These are phyloP conservation scores for Globisporangium lucens DNA, from an alignment of 352 stramenopile genomes.

Conservation along the genomic window DNA sequence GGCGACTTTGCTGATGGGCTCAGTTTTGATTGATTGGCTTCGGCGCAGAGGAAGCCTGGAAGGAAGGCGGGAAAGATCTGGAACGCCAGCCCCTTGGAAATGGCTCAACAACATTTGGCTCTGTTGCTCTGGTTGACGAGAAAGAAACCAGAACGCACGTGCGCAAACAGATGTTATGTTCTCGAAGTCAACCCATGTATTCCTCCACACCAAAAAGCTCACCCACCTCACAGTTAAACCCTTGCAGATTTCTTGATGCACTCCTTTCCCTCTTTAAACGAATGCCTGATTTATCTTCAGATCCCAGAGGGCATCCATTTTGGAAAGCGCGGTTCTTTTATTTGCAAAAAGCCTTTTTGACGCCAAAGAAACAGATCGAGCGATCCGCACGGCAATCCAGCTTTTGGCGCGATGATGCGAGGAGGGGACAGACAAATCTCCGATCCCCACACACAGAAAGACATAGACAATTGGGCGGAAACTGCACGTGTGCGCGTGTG, in stretches of 20 bases:
- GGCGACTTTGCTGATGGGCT: background rate
- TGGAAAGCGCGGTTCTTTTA: background rate
- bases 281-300: background rate
- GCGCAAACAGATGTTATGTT: background rate
- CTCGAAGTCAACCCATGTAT: constrained; percentile 4
- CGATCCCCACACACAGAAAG: background rate
- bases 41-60: background rate
- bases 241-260: background rate
- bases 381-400: background rate
- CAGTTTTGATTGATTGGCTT: background rate
- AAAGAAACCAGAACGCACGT: constrained; percentile 4
- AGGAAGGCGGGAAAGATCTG: constrained; percentile 5
- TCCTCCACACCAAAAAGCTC: background rate
- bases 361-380: background rate
- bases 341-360: background rate
- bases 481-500: background rate
- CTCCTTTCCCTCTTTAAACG: background rate
- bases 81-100: background rate
- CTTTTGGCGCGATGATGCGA: background rate
- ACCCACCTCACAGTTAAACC: background rate
- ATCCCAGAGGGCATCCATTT: background rate
- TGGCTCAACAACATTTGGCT: background rate
- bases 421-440: background rate
- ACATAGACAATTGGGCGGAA: background rate
- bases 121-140: background rate